Evolutionary conservation across 228 moss, liverwort and hornwort species (phyloP), one percentile per base, ranked within the genome.

Genomic region (Sphagnum magellanicum): DNA sequence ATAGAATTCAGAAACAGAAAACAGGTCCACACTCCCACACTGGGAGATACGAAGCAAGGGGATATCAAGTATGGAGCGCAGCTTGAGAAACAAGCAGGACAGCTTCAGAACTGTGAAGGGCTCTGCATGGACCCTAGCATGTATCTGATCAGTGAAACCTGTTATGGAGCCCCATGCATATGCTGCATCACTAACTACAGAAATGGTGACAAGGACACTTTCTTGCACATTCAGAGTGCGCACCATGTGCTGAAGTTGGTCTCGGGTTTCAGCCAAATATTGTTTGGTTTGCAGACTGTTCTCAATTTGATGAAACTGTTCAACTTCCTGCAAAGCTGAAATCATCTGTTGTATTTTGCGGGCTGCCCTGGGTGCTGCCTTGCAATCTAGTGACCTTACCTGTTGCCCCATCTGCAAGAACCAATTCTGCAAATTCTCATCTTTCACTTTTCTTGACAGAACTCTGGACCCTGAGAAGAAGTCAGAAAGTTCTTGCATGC

Each of bases 281-380:
- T 98, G 98, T 79, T 94, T 94, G 53, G 87, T 89, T 73, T 98
- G 98, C 67, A 94, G 87, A 73, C 98, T 98, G 65, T 87, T 87
- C 78, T 98, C 94, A 63, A 98, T 93, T 85, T 98, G 98, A 79
- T 98, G 98, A 72, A 93, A 98, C 70, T 94, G 98, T 77, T 98
- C 98, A 50, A 98, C 98, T 83, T 98, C 94, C 79, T 90, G 85
- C 69, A 98, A 70, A 4, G 98, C 98, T 67, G 92, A 67, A 68
- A 94, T 87, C 79, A 94, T 89, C 74, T 92, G 92, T 64, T 98
- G 94, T 71, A 98, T 89, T 77, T 90, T 98, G 55, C 92, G 88
- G 67, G 89, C 92, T 48, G 89, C 87, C 52, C 86, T 86, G 4
- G 87, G 77, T 63, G 91, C 84, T 80, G 94, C 98, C 78, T 77